Evolutionary conservation across 2,329 filamentous ascomycete genomes (phyloP), one percentile per base, ranked within the genome.

Genomic region (Talaromyces atroroseus): DNA sequence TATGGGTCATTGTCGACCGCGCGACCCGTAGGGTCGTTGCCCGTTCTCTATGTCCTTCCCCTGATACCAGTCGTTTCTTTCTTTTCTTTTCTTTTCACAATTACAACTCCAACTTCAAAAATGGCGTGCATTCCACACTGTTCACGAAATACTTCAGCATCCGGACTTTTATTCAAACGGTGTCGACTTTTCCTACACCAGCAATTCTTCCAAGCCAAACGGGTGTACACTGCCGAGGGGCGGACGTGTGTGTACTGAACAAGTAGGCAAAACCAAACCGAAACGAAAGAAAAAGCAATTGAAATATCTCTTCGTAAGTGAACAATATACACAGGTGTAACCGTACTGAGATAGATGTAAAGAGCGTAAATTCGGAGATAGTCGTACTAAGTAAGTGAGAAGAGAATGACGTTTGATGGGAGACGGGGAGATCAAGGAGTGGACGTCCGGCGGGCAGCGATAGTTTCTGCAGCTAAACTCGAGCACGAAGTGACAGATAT

Each of bases 1-100:
- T 50, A 47, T 54, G 58, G 50, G 57, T 57, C 59, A 60, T 60
- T 38, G 42, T 59, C 51, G 36, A 46, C 26, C 32, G 38, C 51
- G 49, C 51, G 56, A 58, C 56, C 56, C 56, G 32, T 14, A 32
- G 47, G 53, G 47, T 50, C 47, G 46, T 24, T 36, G 38, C 53
- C 46, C 46, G 26, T 36, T 50, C 29, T 21, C 10, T 29, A 29
- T 21, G 12, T 23, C 36, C 38, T 45, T 12, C 18, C 20, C 23
- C 46, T 32, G 12, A 42, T 20, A 44, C 8, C n/a, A 8, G 23
- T 44, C 24, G 45, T 32, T 47, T 21, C 40, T 48, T 23, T n/a
- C 24, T 7, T 18, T 24, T 40, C 24, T 18, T 51, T 51, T 48
- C 49, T 42, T 45, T 24, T 52, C n/a, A 21, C 54, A 48, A 53